Percentiles rank a stretch among this genome's conserved stretches.
Evolutionary conservation across 2,329 filamentous ascomycete species (phyloP).

Genomic region (Aspergillus latus): DNA sequence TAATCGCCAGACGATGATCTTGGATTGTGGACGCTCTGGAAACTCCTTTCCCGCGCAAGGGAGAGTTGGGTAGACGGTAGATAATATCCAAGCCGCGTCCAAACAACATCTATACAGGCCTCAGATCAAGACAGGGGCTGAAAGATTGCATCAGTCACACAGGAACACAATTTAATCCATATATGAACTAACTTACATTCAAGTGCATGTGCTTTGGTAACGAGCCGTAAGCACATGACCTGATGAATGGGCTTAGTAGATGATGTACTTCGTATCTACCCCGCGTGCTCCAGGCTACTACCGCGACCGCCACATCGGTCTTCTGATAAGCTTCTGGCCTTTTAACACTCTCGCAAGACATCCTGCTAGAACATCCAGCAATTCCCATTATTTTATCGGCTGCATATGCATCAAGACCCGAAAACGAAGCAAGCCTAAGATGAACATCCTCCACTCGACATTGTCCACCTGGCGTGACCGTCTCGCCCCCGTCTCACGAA

Average conservation of each 20-base stretch:
- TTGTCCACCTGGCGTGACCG: conserved; percentile 89
- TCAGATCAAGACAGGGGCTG: neutral
- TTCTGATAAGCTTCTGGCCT: conserved; percentile 14
- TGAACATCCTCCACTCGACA: conserved; percentile 91
- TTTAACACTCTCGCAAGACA: neutral
- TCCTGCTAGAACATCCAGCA: neutral
- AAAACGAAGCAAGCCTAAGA: neutral
- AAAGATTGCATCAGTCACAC: neutral
- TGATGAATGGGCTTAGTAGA: neutral
- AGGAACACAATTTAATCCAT: neutral
- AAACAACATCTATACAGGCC: neutral
- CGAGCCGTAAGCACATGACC: conserved; percentile 20
- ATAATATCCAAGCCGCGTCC: neutral
- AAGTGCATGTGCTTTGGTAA: conserved; percentile 12
- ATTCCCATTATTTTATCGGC: neutral
- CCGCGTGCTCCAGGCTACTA: conserved; percentile 18
- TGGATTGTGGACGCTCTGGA: neutral
- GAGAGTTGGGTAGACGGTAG: neutral
- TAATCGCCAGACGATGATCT: neutral
- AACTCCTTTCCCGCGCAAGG: neutral
- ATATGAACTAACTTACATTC: neutral
- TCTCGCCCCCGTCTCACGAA: conserved; percentile 84
- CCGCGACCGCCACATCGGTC: conserved; percentile 18
- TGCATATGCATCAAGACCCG: neutral
- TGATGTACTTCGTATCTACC: conserved; percentile 14